These are phyloP conservation scores for Fusarium hainanense DNA, from an alignment of 2,329 filamentous ascomycete species.

Conservation along the genomic window DNA sequence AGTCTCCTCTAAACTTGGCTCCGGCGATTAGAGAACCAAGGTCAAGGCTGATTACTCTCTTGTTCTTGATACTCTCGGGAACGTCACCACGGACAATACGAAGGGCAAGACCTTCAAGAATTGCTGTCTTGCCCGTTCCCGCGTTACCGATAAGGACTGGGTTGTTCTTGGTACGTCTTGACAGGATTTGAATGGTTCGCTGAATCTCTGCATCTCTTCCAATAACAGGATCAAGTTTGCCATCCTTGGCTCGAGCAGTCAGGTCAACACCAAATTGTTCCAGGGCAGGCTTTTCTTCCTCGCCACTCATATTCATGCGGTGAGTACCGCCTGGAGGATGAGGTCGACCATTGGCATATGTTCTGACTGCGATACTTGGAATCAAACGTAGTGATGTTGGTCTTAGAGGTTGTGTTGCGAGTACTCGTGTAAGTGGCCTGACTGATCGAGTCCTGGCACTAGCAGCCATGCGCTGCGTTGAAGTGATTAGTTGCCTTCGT, in stretches of 20 bases:
- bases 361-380: constrained; percentile 58
- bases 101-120: constrained; percentile 89
- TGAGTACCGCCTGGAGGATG: constrained; percentile 93
- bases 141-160: constrained; percentile 93
- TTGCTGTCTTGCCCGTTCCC: constrained; percentile 93
- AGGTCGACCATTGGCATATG: constrained; percentile 77
- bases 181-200: constrained; percentile 92
- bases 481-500: constrained; percentile 53
- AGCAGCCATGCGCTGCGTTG: constrained; percentile 53
- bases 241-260: constrained; percentile 83
- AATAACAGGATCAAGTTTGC: constrained; percentile 96
- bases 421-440: constrained; percentile 46
- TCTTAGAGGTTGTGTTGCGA: constrained; percentile 39
- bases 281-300: constrained; percentile 83
- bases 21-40: constrained; percentile 94
- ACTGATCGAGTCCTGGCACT: constrained; percentile 47
- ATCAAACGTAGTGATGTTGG: constrained; percentile 47
- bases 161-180: constrained; percentile 93
- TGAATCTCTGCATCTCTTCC: constrained; percentile 93
- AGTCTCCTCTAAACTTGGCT: constrained; percentile 94
- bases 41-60: constrained; percentile 87
- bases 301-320: constrained; percentile 86
- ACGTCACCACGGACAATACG: constrained; percentile 93
- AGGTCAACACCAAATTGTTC: constrained; percentile 94
- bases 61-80: constrained; percentile 95